Percentiles rank a stretch among this genome's conserved stretches.
These are phyloP conservation scores for Fusarium pseudonygamai DNA, from an alignment of 2,329 filamentous ascomycete genomes.

Conservation along the genomic window DNA sequence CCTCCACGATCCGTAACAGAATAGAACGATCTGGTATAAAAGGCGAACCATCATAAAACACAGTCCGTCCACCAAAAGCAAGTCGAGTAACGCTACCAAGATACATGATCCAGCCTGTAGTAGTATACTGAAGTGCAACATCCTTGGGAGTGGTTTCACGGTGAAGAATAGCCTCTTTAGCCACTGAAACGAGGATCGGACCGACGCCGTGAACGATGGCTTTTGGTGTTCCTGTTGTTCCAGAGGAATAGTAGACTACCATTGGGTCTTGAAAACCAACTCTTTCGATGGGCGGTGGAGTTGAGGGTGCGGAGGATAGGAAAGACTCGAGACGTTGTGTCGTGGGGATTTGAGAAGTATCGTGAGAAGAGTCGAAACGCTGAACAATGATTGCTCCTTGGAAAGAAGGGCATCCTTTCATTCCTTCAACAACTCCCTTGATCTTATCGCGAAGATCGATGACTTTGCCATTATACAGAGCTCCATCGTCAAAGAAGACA, in stretches of 20 bases:
- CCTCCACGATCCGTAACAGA: slow-evolving; percentile 69
- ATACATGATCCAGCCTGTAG: slow-evolving; percentile 92
- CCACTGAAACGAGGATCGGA: slow-evolving; percentile 63
- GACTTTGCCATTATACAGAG: slow-evolving; percentile 81
- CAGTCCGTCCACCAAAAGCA: slow-evolving; percentile 65
- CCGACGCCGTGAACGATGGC: slow-evolving; percentile 84
- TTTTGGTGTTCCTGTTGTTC: slow-evolving; percentile 85
- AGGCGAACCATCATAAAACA: slow-evolving; percentile 87
- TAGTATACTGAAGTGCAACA: slow-evolving; percentile 66
- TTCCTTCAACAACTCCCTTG: slow-evolving; percentile 71
- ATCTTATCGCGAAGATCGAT: slow-evolving; percentile 80
- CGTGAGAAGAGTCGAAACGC: slow-evolving; percentile 69
- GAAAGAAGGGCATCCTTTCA: slow-evolving; percentile 70
- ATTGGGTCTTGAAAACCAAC: slow-evolving; percentile 79
- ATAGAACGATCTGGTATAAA: slow-evolving; percentile 74
- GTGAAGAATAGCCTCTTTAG: slow-evolving; percentile 69
- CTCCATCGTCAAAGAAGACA: slow-evolving; percentile 84
- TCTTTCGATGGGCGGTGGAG: slow-evolving; percentile 63
- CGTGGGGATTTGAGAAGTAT: slow-evolving; percentile 63
- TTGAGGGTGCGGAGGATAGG: slow-evolving; percentile 46
- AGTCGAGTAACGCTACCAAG: slow-evolving; percentile 68
- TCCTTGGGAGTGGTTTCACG: slow-evolving; percentile 52
- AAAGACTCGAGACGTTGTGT: slow-evolving; percentile 59
- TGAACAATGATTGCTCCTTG: slow-evolving; percentile 71
- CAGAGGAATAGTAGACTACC: slow-evolving; percentile 80